Conservation (phyloP, 257 asterid species). For the Anisodus tanguticus region DNA sequence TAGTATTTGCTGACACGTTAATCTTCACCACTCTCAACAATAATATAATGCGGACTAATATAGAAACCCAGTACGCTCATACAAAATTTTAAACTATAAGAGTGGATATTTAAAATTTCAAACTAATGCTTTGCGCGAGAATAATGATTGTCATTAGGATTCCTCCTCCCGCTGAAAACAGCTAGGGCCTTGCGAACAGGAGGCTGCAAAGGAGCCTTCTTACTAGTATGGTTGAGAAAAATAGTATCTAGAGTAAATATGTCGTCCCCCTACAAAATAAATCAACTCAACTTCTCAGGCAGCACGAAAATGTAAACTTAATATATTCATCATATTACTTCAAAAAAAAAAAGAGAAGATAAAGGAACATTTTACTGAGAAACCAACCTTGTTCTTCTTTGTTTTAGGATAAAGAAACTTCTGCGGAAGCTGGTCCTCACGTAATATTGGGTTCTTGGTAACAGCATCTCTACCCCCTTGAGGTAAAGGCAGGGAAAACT, state of each 20-base stretch:
- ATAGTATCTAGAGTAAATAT: constrained; percentile 61
- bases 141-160: constrained; percentile 88
- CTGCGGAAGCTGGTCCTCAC: constrained; percentile 96
- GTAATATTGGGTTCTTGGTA: constrained; percentile 84
- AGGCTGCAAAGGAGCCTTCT: constrained; percentile 85
- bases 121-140: constrained; percentile 66
- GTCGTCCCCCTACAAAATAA: constrained; percentile 55
- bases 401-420: constrained; percentile 81
- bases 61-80: background rate
- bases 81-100: background rate
- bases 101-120: background rate
- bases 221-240: constrained; percentile 72
- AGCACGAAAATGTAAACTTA: background rate
- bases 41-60: background rate
- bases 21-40: background rate
- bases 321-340: background rate
- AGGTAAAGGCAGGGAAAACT: constrained; percentile 92
- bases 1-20: background rate
- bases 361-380: background rate
- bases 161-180: constrained; percentile 88
- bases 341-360: background rate
- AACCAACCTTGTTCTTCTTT: constrained; percentile 80
- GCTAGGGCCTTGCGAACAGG: constrained; percentile 89
- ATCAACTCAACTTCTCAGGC: background rate
- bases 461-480: constrained; percentile 93